Conservation (phyloP, 2,329 filamentous ascomycete genomes). For the Coniochaeta prunicola region DNA sequence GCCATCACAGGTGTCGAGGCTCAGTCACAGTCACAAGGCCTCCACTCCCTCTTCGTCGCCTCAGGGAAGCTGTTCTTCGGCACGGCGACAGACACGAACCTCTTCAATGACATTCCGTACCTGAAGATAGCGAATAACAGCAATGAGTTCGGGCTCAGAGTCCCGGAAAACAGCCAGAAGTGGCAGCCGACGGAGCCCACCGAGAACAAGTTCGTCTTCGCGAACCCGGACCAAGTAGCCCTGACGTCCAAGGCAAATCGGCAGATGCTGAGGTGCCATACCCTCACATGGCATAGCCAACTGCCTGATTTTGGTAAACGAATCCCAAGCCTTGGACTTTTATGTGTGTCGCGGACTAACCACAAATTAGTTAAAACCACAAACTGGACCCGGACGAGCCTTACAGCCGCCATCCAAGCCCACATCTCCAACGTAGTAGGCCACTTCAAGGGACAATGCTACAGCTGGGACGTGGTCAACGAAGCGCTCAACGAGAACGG, state of each 20-base stretch:
- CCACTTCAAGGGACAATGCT: slow-evolving; percentile 39
- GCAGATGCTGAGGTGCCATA: slow-evolving; percentile 49
- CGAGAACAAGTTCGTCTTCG: slow-evolving; percentile 44
- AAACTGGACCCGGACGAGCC: slow-evolving; percentile 43
- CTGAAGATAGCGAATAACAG: slow-evolving; percentile 38
- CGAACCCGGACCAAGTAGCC: slow-evolving; percentile 35
- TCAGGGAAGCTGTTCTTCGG: slow-evolving; percentile 48
- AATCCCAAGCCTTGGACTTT: no score
- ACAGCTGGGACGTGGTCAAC: slow-evolving; percentile 48
- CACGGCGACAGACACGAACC: slow-evolving; percentile 45
- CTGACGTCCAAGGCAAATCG: slow-evolving; percentile 23
- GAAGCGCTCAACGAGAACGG: slow-evolving; percentile 44
- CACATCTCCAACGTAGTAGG: slow-evolving; percentile 40
- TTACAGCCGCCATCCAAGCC: slow-evolving; percentile 41
- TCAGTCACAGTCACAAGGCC: slow-evolving; percentile 14
- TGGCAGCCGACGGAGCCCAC: slow-evolving; percentile 50
- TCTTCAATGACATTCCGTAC: slow-evolving; percentile 42
- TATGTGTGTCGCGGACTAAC: not conserved
- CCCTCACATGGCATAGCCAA: slow-evolving; percentile 34
- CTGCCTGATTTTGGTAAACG: slow-evolving; percentile 34
- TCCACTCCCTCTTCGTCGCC: slow-evolving; percentile 37
- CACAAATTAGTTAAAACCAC: slow-evolving; percentile 10
- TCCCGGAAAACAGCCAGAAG: slow-evolving; percentile 46
- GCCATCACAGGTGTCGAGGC: slow-evolving; percentile 2
- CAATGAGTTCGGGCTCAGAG: slow-evolving; percentile 49